Evolutionary conservation across 257 asterid genomes (phyloP).

Genomic region (Solanum chiquidenum): DNA sequence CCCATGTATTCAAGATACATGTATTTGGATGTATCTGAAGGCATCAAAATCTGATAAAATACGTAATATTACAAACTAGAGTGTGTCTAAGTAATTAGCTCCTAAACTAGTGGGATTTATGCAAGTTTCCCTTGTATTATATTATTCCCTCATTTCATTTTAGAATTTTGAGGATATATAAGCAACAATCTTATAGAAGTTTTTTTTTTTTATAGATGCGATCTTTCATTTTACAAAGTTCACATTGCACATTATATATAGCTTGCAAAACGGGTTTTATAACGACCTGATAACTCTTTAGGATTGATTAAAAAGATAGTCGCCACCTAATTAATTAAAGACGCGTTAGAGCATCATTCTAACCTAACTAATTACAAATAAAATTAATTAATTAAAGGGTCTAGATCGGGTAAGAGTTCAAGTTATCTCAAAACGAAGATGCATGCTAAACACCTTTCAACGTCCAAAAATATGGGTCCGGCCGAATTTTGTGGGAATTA

Average conservation of each 20-base stretch:
- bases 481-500: neutral
- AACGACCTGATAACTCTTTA: neutral
- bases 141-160: neutral
- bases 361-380: neutral
- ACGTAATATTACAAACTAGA: neutral
- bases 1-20: neutral
- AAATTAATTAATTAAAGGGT: neutral
- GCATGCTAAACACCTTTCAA: neutral
- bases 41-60: neutral
- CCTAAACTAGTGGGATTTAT: neutral
- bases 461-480: neutral
- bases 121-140: no score
- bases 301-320: neutral
- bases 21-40: neutral
- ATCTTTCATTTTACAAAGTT: no score
- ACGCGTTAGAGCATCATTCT: neutral
- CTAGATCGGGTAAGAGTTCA: neutral
- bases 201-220: no score
- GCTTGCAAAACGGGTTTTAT: no score
- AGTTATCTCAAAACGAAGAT: neutral
- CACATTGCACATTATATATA: no score
- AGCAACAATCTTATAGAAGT: no score
- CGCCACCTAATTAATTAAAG: neutral
- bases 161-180: neutral
- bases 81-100: neutral